Percentiles rank a stretch among this genome's conserved stretches.
These are phyloP conservation scores for Evansstolkia leycettana DNA, from an alignment of 495 filamentous ascomycete species.

Conservation along the genomic window DNA sequence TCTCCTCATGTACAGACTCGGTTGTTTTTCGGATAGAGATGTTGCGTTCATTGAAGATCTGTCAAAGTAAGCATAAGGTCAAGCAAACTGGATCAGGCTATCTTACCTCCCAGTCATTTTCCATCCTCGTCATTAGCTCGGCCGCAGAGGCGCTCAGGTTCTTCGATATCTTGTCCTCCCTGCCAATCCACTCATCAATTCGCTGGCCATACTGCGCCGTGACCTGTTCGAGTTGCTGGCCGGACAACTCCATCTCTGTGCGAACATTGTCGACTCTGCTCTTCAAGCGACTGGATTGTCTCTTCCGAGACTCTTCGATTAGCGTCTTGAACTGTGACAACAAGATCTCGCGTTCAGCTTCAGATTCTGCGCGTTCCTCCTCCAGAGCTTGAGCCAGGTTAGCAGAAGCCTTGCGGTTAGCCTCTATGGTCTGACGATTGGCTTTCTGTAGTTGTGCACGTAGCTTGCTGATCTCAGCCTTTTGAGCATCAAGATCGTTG, in stretches of 20 bases:
- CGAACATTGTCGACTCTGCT: slow-evolving; percentile 47
- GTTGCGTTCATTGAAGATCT: slow-evolving; percentile 71
- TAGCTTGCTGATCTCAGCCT: slow-evolving; percentile 59
- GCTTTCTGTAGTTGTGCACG: slow-evolving; percentile 57
- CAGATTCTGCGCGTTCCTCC: slow-evolving; percentile 62
- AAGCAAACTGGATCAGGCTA: slow-evolving; percentile 1
- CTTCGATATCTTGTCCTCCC: slow-evolving; percentile 55
- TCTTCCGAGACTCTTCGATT: slow-evolving; percentile 59
- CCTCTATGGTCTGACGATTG: slow-evolving; percentile 48
- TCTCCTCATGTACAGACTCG: slow-evolving; percentile 82
- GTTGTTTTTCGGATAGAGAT: slow-evolving; percentile 68
- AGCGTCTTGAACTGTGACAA: slow-evolving; percentile 64
- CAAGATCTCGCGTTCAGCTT: slow-evolving; percentile 59
- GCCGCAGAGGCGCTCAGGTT: slow-evolving; percentile 62
- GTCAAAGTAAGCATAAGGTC: slow-evolving; percentile 14
- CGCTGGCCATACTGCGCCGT: slow-evolving; percentile 52
- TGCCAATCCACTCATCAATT: slow-evolving; percentile 64
- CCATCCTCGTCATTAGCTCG: slow-evolving; percentile 63
- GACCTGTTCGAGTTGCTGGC: slow-evolving; percentile 48
- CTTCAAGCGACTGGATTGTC: slow-evolving; percentile 59
- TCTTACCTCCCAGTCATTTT: slow-evolving; percentile 78
- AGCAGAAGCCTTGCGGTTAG: slow-evolving; percentile 51
- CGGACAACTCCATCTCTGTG: slow-evolving; percentile 48
- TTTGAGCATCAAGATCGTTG: slow-evolving; percentile 62
- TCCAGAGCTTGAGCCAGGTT: slow-evolving; percentile 58